Base-by-base conservation (phyloP, 305 asterid species). In the Fraxinus sp. region DNA sequence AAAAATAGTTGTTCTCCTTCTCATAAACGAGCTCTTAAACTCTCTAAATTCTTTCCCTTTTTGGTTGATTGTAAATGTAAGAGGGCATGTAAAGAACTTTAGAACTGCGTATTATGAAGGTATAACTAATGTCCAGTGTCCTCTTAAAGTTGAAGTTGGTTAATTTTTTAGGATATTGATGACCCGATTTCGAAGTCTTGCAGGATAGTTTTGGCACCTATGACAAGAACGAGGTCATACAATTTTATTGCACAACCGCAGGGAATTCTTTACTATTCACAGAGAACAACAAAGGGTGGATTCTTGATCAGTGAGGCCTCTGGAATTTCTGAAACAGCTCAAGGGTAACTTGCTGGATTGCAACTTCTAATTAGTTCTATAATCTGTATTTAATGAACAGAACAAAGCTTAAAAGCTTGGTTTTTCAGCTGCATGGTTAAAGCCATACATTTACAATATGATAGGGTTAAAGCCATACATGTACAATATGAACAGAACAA, bases 181-280 rank as follows among this genome's bases (percentile, higher is more conserved):
- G 11, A 59, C 7, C 28, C 22, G 16, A 20, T 59, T 59, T 66
- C 7, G 1, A 22, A 52, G 22, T 5, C 75, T 78, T 77, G 70
- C 68, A 87, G 90, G 73, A 22, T 87, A 37, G 88, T 87, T 74
- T 74, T 87, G 85, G 90, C 90, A 80, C 90, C 90, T 3, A 33
- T 87, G 83, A 62, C 88, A 32, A 85, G 90, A 79, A 1, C 74
- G 85, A 87, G 90, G 39, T 87, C 90, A 9, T 87, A 84, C 68
- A 75, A 83, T 24, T 74, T 44, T 79, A 44, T 30, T 33, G 83
- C 90, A 72, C 86, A 85, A 78, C 83, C 85, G 33, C 90, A 85
- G 41, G 90, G 88, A 10, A 78, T 39, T 62, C 83, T 87, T 16
- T 87, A 83, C 85, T 87, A 87, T 75, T 83, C 90, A 28, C 88